A percentile compares a stretch with the other conserved stretches of the same genome.
These are phyloP conservation scores for Micractinium conductrix DNA, from an alignment of 139 green algal genomes.

Conservation along the genomic window DNA sequence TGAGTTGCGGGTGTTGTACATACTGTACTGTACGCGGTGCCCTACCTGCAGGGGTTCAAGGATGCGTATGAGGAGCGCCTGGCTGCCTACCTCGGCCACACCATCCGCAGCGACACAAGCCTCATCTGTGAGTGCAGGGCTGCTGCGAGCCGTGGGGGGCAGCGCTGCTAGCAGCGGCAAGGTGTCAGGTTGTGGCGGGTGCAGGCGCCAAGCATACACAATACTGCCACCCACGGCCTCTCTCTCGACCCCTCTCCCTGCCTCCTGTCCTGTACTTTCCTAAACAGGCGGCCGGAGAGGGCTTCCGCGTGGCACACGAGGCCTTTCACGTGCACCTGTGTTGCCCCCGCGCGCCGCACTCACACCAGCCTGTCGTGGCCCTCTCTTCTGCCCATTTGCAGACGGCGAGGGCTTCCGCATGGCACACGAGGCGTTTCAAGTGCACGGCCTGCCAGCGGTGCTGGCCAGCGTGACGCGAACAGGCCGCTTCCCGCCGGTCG, in stretches of 20 bases:
- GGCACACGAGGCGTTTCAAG: constrained; percentile 80
- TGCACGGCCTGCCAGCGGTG: constrained; percentile 56
- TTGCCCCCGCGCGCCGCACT: too few species aligned
- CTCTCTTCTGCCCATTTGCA: too few species aligned
- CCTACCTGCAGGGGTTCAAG: constrained; percentile 8
- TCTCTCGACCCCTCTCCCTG: too few species aligned
- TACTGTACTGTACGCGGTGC: not conserved
- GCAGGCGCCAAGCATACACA: too few species aligned
- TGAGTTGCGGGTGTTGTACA: too few species aligned
- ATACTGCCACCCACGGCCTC: too few species aligned
- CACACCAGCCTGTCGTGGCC: too few species aligned
- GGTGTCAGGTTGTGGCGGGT: too few species aligned
- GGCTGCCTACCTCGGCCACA: constrained; percentile 73
- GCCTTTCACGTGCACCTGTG: too few species aligned
- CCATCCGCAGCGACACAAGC: constrained; percentile 84
- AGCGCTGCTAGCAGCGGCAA: not conserved
- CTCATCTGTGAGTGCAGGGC: constrained; percentile 42
- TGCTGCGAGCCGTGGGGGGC: not conserved
- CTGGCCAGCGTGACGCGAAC: constrained; percentile 55
- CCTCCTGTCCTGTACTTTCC: too few species aligned
- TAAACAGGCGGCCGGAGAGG: not conserved
- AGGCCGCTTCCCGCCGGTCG: constrained; percentile 24
- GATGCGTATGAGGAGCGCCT: constrained; percentile 66
- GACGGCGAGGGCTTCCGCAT: constrained; percentile 89
- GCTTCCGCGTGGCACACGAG: not conserved